Evolutionary conservation across 352 stramenopile species (phyloP).

Genomic region (Thalassiosira sp.): DNA sequence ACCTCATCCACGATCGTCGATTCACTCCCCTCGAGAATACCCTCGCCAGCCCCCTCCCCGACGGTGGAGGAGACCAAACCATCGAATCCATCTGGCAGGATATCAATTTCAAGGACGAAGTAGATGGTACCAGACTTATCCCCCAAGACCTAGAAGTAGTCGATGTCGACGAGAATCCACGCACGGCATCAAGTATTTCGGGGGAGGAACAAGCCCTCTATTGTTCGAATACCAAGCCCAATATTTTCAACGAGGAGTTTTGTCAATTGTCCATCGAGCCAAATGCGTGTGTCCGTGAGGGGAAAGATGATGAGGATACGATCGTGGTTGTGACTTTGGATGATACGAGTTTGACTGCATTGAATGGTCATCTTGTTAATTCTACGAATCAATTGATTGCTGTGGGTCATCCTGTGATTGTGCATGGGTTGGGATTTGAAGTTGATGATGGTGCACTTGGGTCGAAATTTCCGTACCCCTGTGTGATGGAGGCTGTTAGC

Average conservation of each 20-base stretch:
- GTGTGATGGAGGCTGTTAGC: background rate
- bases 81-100: slow-evolving; percentile 17
- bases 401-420: background rate
- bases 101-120: slow-evolving; percentile 14
- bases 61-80: slow-evolving; percentile 42
- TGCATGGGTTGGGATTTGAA: slow-evolving; percentile 6
- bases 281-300: slow-evolving; percentile 40
- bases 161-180: slow-evolving; percentile 44
- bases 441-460: too few relatives aligned
- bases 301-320: slow-evolving; percentile 17
- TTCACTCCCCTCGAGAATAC: slow-evolving; percentile 48
- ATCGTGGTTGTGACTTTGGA: slow-evolving; percentile 15
- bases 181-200: slow-evolving; percentile 11
- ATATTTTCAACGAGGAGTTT: slow-evolving; percentile 47
- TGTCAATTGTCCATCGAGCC: slow-evolving; percentile 25
- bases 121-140: slow-evolving; percentile 7
- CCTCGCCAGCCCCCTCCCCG: slow-evolving; percentile 36
- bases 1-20: slow-evolving; percentile 43
- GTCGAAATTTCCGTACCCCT: slow-evolving; percentile 6
- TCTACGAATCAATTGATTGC: background rate
- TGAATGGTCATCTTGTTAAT: slow-evolving; percentile 17
- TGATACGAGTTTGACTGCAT: background rate
- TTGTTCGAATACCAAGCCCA: slow-evolving; percentile 41
- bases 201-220: slow-evolving; percentile 44
- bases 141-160: background rate